Conservation (phyloP, 495 filamentous ascomycete genomes). For the Penicillium pancosmium region DNA sequence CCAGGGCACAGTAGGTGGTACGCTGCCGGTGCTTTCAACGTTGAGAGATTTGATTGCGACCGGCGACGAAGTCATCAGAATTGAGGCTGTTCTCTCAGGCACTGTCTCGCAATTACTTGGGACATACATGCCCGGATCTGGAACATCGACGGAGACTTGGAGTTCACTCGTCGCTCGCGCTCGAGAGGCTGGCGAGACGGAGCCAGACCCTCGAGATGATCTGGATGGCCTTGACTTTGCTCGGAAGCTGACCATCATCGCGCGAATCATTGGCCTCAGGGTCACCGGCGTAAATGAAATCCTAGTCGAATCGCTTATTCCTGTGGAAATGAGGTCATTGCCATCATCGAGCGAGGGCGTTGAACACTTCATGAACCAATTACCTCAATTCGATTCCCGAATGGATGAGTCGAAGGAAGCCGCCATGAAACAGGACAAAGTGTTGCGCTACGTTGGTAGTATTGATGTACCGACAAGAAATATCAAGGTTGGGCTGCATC, state of each 20-base stretch:
- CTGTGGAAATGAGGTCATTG: slow-evolving; percentile 69
- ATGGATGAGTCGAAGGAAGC: slow-evolving; percentile 77
- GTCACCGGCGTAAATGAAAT: slow-evolving; percentile 78
- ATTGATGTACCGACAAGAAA: slow-evolving; percentile 72
- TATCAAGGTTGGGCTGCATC: slow-evolving; percentile 83
- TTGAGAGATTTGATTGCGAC: slow-evolving; percentile 84
- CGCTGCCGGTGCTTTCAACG: slow-evolving; percentile 86
- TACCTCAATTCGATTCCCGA: slow-evolving; percentile 72
- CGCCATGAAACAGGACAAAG: slow-evolving; percentile 77
- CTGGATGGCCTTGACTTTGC: slow-evolving; percentile 94
- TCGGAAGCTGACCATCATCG: slow-evolving; percentile 88
- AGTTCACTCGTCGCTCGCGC: slow-evolving; percentile 83
- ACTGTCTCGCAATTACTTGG: slow-evolving; percentile 64
- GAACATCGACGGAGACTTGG: slow-evolving; percentile 61
- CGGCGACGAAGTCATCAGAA: slow-evolving; percentile 79
- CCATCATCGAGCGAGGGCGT: slow-evolving; percentile 54
- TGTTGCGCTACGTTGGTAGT: slow-evolving; percentile 84
- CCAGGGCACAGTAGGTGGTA: slow-evolving; percentile 86
- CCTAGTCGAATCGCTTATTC: slow-evolving; percentile 86
- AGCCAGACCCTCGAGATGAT: slow-evolving; percentile 92
- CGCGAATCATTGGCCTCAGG: slow-evolving; percentile 74
- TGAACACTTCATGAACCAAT: slow-evolving; percentile 72
- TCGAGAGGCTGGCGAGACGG: slow-evolving; percentile 88
- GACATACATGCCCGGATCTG: slow-evolving; percentile 52
- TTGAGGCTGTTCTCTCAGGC: slow-evolving; percentile 95